phyloP scores from a whole-genome alignment of 1,139 yeast species.

The Yamadazyma dushanensis region DNA sequence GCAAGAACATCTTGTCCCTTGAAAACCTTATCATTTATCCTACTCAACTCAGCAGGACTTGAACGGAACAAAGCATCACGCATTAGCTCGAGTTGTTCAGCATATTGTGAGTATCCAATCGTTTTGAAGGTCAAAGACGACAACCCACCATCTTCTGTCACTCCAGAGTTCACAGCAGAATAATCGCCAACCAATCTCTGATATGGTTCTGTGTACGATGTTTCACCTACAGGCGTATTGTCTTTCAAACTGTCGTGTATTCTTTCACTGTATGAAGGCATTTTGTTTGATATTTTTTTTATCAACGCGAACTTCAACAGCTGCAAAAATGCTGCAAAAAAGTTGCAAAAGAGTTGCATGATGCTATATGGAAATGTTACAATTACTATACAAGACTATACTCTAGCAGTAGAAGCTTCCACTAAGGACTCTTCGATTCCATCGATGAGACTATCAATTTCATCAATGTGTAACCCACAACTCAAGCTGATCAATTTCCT shows the following conservation, averaged over 20 bases:
- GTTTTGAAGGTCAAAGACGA: conserved; percentile 46
- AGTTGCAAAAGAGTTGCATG: not conserved
- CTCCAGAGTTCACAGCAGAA: conserved; percentile 43
- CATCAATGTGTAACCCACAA: conserved; percentile 78
- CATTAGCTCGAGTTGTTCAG: conserved; percentile 39
- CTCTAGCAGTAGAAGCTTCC: conserved; percentile 23
- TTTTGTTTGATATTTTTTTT: conserved; percentile 3
- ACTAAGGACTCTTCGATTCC: conserved; percentile 47
- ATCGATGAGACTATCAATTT: conserved; percentile 64
- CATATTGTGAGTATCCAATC: conserved; percentile 36
- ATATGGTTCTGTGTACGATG: conserved; percentile 30
- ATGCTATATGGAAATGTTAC: not conserved
- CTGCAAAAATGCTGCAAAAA: conserved; percentile 1
- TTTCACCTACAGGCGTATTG: conserved; percentile 9
- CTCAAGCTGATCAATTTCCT: conserved; percentile 78
- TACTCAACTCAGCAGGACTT: conserved; percentile 16
- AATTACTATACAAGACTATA: conserved; percentile 2
- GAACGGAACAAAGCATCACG: conserved; percentile 20
- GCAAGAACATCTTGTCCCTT: conserved; percentile 23
- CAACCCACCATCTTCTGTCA: conserved; percentile 47
- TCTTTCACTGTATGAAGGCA: conserved; percentile 15
- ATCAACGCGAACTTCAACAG: conserved; percentile 1
- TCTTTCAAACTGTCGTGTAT: conserved; percentile 8
- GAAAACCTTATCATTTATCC: conserved; percentile 22
- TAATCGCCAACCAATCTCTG: conserved; percentile 38